Evolutionary conservation across 2,329 filamentous ascomycete species (phyloP).

Genomic region (Sporothrix brasiliensis): DNA sequence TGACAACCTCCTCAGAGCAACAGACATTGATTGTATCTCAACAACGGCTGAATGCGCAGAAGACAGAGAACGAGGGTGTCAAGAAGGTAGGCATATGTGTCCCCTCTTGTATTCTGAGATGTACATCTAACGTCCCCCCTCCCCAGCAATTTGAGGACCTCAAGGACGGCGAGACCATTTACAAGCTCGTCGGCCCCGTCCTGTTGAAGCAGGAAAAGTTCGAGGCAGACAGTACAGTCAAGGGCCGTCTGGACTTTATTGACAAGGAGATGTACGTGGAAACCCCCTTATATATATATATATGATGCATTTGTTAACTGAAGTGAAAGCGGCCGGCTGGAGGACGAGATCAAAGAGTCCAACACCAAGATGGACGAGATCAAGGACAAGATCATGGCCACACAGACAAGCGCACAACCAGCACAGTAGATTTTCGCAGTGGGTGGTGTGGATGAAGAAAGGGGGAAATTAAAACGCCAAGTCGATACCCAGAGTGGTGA

Average conservation of each 20-base stretch:
- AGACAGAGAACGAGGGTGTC: constrained; percentile 88
- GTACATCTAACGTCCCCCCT: no score
- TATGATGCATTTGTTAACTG: background rate
- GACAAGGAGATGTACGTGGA: constrained; percentile 77
- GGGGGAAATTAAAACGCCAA: background rate
- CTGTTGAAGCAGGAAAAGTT: constrained; percentile 90
- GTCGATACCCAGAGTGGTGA: constrained; percentile 25
- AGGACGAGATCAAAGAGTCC: constrained; percentile 57
- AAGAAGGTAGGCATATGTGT: constrained; percentile 63
- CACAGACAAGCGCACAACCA: constrained; percentile 55
- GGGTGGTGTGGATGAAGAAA: constrained; percentile 22
- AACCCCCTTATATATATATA: no score
- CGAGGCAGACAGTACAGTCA: constrained; percentile 88
- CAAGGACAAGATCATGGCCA: constrained; percentile 62
- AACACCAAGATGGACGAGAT: constrained; percentile 62
- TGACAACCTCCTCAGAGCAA: constrained; percentile 63
- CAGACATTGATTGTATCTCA: constrained; percentile 74
- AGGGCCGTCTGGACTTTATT: constrained; percentile 89
- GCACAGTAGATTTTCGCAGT: background rate
- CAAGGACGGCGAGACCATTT: constrained; percentile 82
- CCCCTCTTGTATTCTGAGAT: background rate
- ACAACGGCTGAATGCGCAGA: constrained; percentile 91
- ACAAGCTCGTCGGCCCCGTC: constrained; percentile 92
- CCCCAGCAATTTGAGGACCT: constrained; percentile 79
- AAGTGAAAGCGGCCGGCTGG: constrained; percentile 43